Conservation (phyloP, 148 eudicot species). For the Chenopodium suecicum region DNA sequence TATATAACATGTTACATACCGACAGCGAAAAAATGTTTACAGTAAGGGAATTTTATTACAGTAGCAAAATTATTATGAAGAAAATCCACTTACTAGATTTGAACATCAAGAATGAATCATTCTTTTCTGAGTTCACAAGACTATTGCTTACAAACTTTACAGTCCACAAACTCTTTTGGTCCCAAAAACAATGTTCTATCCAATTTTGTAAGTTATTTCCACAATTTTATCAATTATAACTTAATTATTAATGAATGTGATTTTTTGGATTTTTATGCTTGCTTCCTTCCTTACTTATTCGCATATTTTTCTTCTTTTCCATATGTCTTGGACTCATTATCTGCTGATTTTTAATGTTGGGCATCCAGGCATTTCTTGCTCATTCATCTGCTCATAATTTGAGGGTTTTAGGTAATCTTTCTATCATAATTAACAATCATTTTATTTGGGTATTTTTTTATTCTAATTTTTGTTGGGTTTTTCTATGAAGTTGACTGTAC, state of each 20-base stretch:
- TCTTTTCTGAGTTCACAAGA: constrained; percentile 8
- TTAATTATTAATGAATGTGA: neutral
- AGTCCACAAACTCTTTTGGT: neutral
- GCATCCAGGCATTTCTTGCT: neutral
- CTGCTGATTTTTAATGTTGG: neutral
- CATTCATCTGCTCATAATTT: neutral
- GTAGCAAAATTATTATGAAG: neutral
- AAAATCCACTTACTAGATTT: neutral
- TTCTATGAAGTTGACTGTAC: neutral
- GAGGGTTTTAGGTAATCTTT: neutral
- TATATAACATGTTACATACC: no score
- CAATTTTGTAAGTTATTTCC: neutral
- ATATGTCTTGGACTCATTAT: neutral
- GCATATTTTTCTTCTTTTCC: neutral
- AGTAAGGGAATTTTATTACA: no score
- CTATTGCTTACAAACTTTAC: neutral
- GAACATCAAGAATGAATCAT: constrained; percentile 6
- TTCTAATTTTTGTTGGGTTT: neutral
- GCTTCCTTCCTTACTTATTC: neutral
- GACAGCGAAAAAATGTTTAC: no score
- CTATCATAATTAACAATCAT: neutral
- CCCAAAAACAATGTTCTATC: neutral
- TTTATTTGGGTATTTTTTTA: neutral
- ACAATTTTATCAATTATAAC: neutral
- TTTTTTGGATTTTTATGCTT: neutral